A percentile compares a stretch with the other conserved stretches of the same genome.
Conservation (phyloP, 495 filamentous ascomycete genomes). For the Neurospora sp. region DNA sequence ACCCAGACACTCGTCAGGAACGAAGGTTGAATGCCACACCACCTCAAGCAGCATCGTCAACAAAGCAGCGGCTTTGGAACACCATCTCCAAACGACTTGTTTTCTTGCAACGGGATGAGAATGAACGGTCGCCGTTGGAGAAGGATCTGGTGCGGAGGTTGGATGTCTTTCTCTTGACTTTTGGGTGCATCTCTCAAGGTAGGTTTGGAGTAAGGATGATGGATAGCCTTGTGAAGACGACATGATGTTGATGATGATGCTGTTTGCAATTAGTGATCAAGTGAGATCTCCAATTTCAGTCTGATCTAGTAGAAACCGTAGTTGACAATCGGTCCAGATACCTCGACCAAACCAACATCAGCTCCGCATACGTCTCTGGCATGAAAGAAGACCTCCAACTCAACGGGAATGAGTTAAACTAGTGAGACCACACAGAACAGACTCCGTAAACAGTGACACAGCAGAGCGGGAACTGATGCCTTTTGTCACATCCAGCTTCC, state of each 20-base stretch:
- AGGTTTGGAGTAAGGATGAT: background rate
- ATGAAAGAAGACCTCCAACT: conserved; percentile 35
- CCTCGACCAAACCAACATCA: conserved; percentile 34
- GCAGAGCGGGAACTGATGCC: background rate
- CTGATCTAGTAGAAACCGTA: too few relatives aligned
- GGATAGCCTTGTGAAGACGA: background rate
- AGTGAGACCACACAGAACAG: conserved; percentile 8
- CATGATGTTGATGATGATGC: background rate
- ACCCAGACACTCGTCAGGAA: background rate
- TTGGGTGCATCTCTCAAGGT: conserved; percentile 33
- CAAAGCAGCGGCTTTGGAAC: background rate
- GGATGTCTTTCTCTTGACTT: conserved; percentile 33
- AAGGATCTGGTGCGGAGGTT: conserved; percentile 28
- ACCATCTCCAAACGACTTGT: background rate
- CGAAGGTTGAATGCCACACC: background rate
- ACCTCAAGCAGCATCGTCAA: background rate
- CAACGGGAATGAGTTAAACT: conserved; percentile 31
- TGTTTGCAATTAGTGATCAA: conserved; percentile 19
- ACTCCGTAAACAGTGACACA: background rate
- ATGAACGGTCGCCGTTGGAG: conserved; percentile 19
- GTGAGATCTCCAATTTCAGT: conserved; percentile 8
- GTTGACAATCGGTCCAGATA: conserved; percentile 6
- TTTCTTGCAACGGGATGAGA: background rate
- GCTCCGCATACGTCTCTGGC: conserved; percentile 32
- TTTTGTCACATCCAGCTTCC: conserved; percentile 28